Conservation (phyloP, 331 rosid species). For the Phaseolus coccineus region DNA sequence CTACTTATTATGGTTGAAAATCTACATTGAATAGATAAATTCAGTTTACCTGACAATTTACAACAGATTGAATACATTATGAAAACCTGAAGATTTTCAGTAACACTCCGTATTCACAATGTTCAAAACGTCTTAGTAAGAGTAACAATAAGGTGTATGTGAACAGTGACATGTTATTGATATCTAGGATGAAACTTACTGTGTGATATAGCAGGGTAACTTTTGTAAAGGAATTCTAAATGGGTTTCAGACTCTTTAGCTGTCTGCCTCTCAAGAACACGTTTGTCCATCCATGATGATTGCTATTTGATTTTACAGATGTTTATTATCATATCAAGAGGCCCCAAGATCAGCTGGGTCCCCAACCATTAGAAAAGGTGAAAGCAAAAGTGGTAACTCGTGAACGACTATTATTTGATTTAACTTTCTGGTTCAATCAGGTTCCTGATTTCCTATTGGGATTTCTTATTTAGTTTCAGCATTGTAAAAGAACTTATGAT, state of each 20-base stretch:
- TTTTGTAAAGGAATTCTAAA: neutral
- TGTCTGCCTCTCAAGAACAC: neutral
- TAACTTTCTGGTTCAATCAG: conserved; percentile 30
- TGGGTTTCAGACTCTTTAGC: neutral
- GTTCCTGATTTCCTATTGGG: conserved; percentile 26
- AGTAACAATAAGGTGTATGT: neutral
- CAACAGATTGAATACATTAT: neutral
- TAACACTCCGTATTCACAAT: neutral
- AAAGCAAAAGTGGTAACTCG: conserved; percentile 25
- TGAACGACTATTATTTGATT: conserved; percentile 24
- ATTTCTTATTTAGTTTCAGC: conserved; percentile 16
- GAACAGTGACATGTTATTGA: neutral
- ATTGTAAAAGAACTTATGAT: conserved; percentile 30
- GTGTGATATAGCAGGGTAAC: neutral
- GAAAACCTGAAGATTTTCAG: neutral
- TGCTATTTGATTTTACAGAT: neutral
- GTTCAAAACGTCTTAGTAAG: no score
- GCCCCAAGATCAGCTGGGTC: conserved; percentile 5
- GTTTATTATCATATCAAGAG: conserved; percentile 13
- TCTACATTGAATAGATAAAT: neutral
- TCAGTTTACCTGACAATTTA: neutral
- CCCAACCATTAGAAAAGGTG: conserved; percentile 4
- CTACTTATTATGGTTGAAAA: neutral
- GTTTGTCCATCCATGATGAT: conserved; percentile 21
- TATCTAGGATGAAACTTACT: neutral